These are phyloP conservation scores for Linum lewisii DNA, from an alignment of 345 rosid genomes.

Conservation along the genomic window DNA sequence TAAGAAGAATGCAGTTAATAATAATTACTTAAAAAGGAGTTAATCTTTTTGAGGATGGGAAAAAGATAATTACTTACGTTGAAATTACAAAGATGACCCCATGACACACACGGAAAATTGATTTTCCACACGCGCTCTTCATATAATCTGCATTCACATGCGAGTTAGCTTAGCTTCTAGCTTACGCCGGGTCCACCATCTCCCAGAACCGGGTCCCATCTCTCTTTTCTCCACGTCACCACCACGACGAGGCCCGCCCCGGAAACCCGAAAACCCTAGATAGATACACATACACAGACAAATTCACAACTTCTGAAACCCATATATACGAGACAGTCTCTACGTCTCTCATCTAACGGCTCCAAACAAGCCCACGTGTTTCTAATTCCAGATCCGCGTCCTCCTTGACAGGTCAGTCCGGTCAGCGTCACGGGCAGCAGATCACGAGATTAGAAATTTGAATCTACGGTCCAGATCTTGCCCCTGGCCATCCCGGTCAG, in stretches of 20 bases:
- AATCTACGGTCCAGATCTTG: constrained; percentile 21
- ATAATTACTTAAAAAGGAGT: too few relatives aligned
- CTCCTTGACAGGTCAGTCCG: constrained; percentile 23
- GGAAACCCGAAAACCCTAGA: constrained; percentile 26
- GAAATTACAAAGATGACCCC: constrained; percentile 10
- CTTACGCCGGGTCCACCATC: constrained; percentile 36
- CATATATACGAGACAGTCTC: constrained; percentile 24
- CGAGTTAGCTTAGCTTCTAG: constrained; percentile 28
- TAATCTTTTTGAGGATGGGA: too few relatives aligned
- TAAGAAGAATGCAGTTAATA: too few relatives aligned
- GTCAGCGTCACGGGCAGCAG: constrained; percentile 24
- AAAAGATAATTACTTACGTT: too few relatives aligned
- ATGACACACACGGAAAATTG: background rate
- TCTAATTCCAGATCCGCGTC: constrained; percentile 15
- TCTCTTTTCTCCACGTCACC: too few relatives aligned
- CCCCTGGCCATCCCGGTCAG: constrained; percentile 25
- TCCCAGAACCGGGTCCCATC: constrained; percentile 13
- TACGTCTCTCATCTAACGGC: constrained; percentile 20
- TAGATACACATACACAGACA: too few relatives aligned
- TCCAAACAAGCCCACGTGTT: constrained; percentile 10
- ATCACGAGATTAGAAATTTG: constrained; percentile 4
- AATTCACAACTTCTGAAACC: constrained; percentile 35
- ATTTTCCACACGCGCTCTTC: constrained; percentile 8
- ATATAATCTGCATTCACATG: constrained; percentile 20
- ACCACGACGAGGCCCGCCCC: too few relatives aligned